Base-by-base conservation (phyloP, 2,329 filamentous ascomycete genomes). In the Trichoderma polysporum region DNA sequence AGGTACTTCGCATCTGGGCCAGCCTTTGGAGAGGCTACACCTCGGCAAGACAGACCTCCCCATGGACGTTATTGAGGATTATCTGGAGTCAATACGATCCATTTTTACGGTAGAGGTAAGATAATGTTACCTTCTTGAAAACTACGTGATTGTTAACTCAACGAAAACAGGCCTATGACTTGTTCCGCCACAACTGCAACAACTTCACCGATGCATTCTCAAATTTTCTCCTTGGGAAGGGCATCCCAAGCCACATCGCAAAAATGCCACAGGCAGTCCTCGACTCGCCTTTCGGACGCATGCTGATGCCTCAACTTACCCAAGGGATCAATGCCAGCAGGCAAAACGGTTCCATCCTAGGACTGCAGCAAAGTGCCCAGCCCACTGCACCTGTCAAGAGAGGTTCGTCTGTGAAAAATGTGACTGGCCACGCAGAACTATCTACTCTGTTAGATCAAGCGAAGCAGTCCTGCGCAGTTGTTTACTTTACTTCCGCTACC, bases 201-300 rank as follows among this genome's bases (percentile, higher is more conserved):
- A 97, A 97, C 78, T 99, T 98, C 78, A 92, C 91, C 3, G 94
- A 98, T 74, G 93, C 97, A 69, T 90, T 98, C 71, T 84, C 92
- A 69, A 95, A 92, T 78, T 98, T 98, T 70, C 83, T 98, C 0
- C 82, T 97, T 1, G 94, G 95, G 25, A 91, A 89, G 72, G 91
- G 92, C 2, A 98, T 98, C 68, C 95, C 95, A 0, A 86, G 89
- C 1, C 89, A 97, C 73, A 98, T 99, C 71, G 86, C 88, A 33
- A 92, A 90, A 71, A 89, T 98, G 75, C 94, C 94, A 0, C 86
- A 93, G 73, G 91, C 90, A 1, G 94, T 98, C 9, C 84, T 98
- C 13, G 88, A 91, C 67, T 95, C 93, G 0, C 93, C 93, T 0
- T 91, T 97, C 74, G 95, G 95, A 1, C 89, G 91, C 73, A 96